Percentiles rank a stretch among this genome's conserved stretches.
Conservation (phyloP, 768 basidiomycete genomes). For the Exidia glandulosa region DNA sequence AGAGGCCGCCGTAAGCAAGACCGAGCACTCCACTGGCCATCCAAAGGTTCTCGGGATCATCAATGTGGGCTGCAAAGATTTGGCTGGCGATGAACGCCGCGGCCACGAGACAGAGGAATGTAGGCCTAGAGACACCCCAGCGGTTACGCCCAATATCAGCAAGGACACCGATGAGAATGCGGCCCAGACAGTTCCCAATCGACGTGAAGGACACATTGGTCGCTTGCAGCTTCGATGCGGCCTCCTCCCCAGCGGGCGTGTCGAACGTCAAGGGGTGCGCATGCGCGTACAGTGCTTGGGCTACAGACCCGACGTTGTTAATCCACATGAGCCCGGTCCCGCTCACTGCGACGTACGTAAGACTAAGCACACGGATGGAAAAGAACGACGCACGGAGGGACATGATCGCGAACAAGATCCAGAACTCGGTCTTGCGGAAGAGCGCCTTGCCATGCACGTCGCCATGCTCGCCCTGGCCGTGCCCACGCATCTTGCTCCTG, state of each 20-base stretch:
- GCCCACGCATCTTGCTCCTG: background rate
- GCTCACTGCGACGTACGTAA: slow-evolving; percentile 32
- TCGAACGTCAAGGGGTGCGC: slow-evolving; percentile 39
- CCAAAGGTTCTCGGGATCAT: slow-evolving; percentile 34
- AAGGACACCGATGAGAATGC: slow-evolving; percentile 63
- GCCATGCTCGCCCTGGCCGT: background rate
- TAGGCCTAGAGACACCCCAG: slow-evolving; percentile 51
- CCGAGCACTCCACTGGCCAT: slow-evolving; percentile 38
- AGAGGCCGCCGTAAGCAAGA: slow-evolving; percentile 60
- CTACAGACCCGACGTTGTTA: slow-evolving; percentile 77
- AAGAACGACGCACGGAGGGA: slow-evolving; percentile 38
- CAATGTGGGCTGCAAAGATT: slow-evolving; percentile 40
- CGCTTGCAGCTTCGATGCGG: slow-evolving; percentile 67
- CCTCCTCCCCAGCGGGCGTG: slow-evolving; percentile 31
- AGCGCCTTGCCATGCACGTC: slow-evolving; percentile 47
- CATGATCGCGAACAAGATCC: slow-evolving; percentile 46
- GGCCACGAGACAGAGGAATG: slow-evolving; percentile 58
- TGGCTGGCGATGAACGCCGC: slow-evolving; percentile 64
- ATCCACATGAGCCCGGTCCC: slow-evolving; percentile 78
- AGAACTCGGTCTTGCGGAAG: slow-evolving; percentile 46
- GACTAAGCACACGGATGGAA: background rate
- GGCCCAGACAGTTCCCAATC: slow-evolving; percentile 68
- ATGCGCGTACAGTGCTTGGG: slow-evolving; percentile 55
- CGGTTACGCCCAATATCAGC: slow-evolving; percentile 55
- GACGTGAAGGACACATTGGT: slow-evolving; percentile 77